Percentiles rank a stretch among this genome's conserved stretches.
phyloP scores from a whole-genome alignment of 192 early-diverging fungal species.

The Linnemannia hyalina region DNA sequence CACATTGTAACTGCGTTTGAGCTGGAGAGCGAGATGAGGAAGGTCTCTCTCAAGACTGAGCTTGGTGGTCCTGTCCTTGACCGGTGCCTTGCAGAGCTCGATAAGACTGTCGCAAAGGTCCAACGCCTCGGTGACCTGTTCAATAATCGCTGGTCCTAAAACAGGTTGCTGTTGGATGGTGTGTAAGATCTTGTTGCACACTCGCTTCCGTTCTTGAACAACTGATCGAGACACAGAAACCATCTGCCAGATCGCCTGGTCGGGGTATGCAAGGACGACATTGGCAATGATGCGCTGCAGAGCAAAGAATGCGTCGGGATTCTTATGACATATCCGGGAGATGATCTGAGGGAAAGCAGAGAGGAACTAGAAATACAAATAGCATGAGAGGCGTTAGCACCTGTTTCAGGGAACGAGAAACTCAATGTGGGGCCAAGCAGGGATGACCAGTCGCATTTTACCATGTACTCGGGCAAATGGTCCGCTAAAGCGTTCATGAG shows the following conservation, averaged over 20 bases:
- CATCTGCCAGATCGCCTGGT: slow-evolving; percentile 92
- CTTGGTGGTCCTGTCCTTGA: slow-evolving; percentile 65
- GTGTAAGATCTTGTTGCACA: slow-evolving; percentile 75
- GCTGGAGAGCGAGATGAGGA: slow-evolving; percentile 57
- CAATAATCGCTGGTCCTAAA: slow-evolving; percentile 59
- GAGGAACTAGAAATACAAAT: slow-evolving; percentile 64
- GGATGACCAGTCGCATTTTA: slow-evolving; percentile 1
- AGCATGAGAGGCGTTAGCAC: not conserved
- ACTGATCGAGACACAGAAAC: slow-evolving; percentile 79
- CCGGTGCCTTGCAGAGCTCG: slow-evolving; percentile 37
- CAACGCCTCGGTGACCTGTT: slow-evolving; percentile 81
- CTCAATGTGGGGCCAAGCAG: slow-evolving; percentile 16
- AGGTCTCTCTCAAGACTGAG: slow-evolving; percentile 79
- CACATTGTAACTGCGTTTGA: slow-evolving; percentile 68
- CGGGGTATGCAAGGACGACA: slow-evolving; percentile 80
- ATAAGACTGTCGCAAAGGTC: slow-evolving; percentile 81
- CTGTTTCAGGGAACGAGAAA: not conserved
- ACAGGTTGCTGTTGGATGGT: slow-evolving; percentile 64
- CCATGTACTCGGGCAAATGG: slow-evolving; percentile 55
- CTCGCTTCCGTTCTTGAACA: slow-evolving; percentile 68
- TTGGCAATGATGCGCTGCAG: slow-evolving; percentile 78
- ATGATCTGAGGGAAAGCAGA: slow-evolving; percentile 88
- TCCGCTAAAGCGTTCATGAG: slow-evolving; percentile 33
- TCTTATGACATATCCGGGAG: slow-evolving; percentile 86
- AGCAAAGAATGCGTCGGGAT: slow-evolving; percentile 72